Conservation (phyloP, 2,329 filamentous ascomycete species). For the Rasamsonia emersonii region DNA sequence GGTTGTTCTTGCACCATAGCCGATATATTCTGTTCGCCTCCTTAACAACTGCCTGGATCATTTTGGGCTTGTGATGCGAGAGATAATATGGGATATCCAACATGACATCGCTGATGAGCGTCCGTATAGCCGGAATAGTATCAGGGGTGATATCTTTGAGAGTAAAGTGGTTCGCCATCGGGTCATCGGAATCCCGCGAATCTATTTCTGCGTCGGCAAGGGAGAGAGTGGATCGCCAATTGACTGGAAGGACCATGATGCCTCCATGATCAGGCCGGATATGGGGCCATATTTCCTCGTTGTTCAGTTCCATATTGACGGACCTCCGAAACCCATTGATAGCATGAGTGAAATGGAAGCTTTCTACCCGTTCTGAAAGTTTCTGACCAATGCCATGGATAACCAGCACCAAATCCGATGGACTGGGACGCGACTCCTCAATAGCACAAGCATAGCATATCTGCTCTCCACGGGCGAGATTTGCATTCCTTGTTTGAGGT, state of each 20-base stretch:
- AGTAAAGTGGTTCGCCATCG: conserved; percentile 53
- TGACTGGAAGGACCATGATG: conserved; percentile 89
- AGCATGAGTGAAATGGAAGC: conserved; percentile 93
- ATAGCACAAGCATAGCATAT: conserved; percentile 50
- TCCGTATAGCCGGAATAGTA: conserved; percentile 84
- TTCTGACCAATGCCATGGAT: conserved; percentile 97
- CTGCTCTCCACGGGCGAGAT: conserved; percentile 17
- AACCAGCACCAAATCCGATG: conserved; percentile 82
- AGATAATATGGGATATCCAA: conserved; percentile 97
- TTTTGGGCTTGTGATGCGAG: conserved; percentile 89
- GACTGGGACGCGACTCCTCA: conserved; percentile 56
- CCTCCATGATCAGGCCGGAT: conserved; percentile 72
- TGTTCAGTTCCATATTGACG: conserved; percentile 74
- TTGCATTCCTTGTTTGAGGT: conserved; percentile 24
- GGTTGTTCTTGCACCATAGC: conserved; percentile 90
- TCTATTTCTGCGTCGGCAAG: conserved; percentile 70
- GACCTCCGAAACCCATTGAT: conserved; percentile 84
- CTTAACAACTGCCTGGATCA: conserved; percentile 78
- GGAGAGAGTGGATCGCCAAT: conserved; percentile 83
- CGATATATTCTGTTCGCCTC: conserved; percentile 96
- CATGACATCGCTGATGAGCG: conserved; percentile 95
- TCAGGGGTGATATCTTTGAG: conserved; percentile 87
- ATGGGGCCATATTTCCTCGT: conserved; percentile 62
- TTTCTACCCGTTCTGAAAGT: conserved; percentile 86
- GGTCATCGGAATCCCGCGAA: conserved; percentile 43